These are phyloP conservation scores for Conringia planisiliqua DNA, from an alignment of 345 rosid species.

Conservation along the genomic window DNA sequence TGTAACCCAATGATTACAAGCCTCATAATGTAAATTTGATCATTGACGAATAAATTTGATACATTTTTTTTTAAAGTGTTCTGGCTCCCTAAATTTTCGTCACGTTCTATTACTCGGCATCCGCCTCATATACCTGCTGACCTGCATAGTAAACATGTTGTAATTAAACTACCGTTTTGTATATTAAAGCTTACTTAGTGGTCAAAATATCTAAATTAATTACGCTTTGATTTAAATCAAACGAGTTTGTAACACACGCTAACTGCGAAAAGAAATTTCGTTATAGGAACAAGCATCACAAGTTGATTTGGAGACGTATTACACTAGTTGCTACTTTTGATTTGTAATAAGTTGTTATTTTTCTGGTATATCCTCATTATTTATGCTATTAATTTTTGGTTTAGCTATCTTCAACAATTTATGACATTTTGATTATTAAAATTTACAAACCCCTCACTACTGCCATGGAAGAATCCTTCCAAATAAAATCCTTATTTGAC, in stretches of 20 bases:
- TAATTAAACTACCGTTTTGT: neutral
- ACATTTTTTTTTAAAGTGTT: too few relatives aligned
- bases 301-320: neutral
- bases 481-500: neutral
- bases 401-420: neutral
- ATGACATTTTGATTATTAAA: neutral
- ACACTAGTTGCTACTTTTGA: too few relatives aligned
- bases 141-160: slow-evolving; percentile 9
- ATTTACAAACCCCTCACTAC: neutral
- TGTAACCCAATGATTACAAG: neutral
- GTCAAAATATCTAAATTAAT: neutral
- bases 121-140: neutral
- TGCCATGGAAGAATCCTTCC: neutral
- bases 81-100: neutral
- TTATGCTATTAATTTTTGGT: neutral
- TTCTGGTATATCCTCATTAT: neutral
- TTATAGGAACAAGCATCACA: neutral
- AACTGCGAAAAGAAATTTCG: neutral
- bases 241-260: neutral
- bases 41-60: neutral
- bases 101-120: slow-evolving; percentile 8
- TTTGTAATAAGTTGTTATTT: too few relatives aligned
- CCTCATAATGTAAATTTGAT: neutral
- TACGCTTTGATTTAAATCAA: neutral
- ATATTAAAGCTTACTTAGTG: neutral